Evolutionary conservation across 805 yeast species (phyloP).

Genomic region (Ogataea naganishii): DNA sequence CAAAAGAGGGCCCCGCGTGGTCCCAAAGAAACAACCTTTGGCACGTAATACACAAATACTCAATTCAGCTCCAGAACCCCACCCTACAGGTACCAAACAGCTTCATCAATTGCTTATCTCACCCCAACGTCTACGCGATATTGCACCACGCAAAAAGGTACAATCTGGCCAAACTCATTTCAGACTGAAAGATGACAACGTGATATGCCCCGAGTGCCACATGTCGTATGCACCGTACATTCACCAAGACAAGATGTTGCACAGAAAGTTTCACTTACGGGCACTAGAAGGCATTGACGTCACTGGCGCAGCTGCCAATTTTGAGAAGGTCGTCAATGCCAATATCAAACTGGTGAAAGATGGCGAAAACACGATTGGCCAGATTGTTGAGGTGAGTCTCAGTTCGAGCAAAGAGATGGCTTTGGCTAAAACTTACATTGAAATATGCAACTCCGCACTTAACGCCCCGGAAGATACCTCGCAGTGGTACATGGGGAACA

Average conservation of each 20-base stretch:
- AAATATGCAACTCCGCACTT: conserved; percentile 49
- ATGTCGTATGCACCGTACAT: conserved; percentile 41
- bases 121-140: too few relatives aligned
- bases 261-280: conserved; percentile 40
- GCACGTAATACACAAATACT: too few relatives aligned
- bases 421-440: conserved; percentile 32
- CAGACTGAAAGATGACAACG: conserved; percentile 5
- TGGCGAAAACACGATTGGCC: conserved; percentile 4
- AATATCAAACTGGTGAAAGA: conserved; percentile 1
- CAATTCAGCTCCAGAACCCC: too few relatives aligned
- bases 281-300: conserved; percentile 23
- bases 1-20: too few relatives aligned
- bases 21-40: too few relatives aligned
- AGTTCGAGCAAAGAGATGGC: conserved; percentile 21
- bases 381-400: conserved; percentile 27
- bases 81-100: too few relatives aligned
- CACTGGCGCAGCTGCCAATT: conserved; percentile 1
- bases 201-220: conserved; percentile 40
- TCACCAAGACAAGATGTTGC: conserved; percentile 35
- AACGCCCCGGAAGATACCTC: conserved; percentile 38
- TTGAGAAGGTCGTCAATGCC: conserved; percentile 6
- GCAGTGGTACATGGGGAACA: conserved; percentile 13
- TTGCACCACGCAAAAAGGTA: conserved; percentile 1
- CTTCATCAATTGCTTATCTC: too few relatives aligned
- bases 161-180: conserved; percentile 12